Evolutionary conservation across 257 asterid species (phyloP), one percentile per base, ranked within the genome.

Genomic region (Solanum piurae): DNA sequence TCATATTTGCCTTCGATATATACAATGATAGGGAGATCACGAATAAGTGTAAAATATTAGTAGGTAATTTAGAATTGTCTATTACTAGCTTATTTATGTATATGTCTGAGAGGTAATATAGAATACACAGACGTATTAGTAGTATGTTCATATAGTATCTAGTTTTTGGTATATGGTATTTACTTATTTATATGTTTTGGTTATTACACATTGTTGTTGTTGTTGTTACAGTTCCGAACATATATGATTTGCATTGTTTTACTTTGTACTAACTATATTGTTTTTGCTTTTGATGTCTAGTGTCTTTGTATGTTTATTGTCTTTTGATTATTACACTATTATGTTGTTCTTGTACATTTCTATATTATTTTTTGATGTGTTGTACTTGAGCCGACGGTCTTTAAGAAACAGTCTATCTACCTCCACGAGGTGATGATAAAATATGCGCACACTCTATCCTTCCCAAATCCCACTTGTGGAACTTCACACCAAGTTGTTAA

Each of bases 321-420:
- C 2, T 46, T 46, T 46, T 0, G 55, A 46, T 12, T 46, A 46
- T 4, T 1, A 46, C 6, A 46, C 1, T 16, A 52, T 14, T 18
- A 1, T 7, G 0, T 55, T 20, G 11, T 55, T 55, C 1, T 20
- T 55, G n/a, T 55, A 20, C 25, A 4, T 55, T 55, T 20, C 0
- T 20, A 55, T 1, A 55, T 55, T 20, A 0, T 55, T 55, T 55
- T 55, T 55, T 18, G 11, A 55, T 55, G 2, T 0, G 11, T 0
- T 55, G 25, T 11, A 20, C 11, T 20, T 20, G 25, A 55, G 25
- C 0, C 2, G 4, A 18, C 0, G 0, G 3, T 55, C 0, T 20
- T 20, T 55, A 2, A 18, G 4, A 55, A 55, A 20, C 2, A 55
- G 0, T 1, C 10, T 2, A 18, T 1, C 11, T 55, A 20, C 25